Percentiles rank a stretch among this genome's conserved stretches.
phyloP scores from a whole-genome alignment of 164 flowering plant species.

The Macadamia tetraphylla region DNA sequence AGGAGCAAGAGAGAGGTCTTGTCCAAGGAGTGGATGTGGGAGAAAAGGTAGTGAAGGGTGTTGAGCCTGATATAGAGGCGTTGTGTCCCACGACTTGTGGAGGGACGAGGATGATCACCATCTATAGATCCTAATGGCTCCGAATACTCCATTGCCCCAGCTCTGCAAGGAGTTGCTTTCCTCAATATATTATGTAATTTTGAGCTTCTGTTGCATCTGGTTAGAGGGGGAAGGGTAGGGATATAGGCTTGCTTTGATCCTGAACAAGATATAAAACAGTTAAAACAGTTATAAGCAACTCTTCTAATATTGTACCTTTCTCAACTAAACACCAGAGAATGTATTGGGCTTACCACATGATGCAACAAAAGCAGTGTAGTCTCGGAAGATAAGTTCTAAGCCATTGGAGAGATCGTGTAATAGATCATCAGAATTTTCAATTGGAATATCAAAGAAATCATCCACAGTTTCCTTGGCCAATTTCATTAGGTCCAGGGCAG shows the following conservation, averaged over 20 bases:
- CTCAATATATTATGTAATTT: constrained; percentile 58
- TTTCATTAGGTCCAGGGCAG: constrained; percentile 67
- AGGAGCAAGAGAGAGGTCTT: constrained; percentile 57
- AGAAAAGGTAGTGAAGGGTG: constrained; percentile 68
- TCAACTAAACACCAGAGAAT: neutral
- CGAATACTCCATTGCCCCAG: constrained; percentile 22
- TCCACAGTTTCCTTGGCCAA: constrained; percentile 54
- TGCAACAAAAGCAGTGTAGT: constrained; percentile 62
- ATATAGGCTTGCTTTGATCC: constrained; percentile 80
- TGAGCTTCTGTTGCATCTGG: constrained; percentile 80
- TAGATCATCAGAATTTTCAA: constrained; percentile 50
- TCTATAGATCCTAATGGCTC: constrained; percentile 18
- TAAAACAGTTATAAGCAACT: neutral
- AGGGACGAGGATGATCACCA: constrained; percentile 67
- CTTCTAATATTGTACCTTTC: neutral
- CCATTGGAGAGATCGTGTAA: constrained; percentile 65
- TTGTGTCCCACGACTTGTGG: constrained; percentile 92
- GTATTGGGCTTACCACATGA: constrained; percentile 61
- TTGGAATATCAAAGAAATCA: constrained; percentile 69
- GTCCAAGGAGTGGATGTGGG: constrained; percentile 64
- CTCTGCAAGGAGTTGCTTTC: constrained; percentile 57
- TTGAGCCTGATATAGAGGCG: constrained; percentile 93
- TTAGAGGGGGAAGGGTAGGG: constrained; percentile 79
- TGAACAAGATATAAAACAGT: constrained; percentile 16
- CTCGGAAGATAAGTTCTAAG: constrained; percentile 53